These are phyloP conservation scores for Colletotrichum falcatum DNA, from an alignment of 2,329 filamentous ascomycete genomes.

Conservation along the genomic window DNA sequence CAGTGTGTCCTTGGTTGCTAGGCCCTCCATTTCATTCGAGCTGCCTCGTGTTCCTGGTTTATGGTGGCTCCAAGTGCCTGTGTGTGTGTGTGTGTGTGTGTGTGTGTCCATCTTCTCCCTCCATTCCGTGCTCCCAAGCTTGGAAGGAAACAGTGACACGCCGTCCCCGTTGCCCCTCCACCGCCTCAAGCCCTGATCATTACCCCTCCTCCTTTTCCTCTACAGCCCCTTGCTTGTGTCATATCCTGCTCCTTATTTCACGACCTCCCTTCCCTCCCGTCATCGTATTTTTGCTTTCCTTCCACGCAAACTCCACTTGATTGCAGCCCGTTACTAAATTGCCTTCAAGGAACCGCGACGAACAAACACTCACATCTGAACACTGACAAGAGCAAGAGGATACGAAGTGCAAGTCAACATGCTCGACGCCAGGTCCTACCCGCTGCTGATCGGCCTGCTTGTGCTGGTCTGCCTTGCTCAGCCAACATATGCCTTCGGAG, in stretches of 20 bases:
- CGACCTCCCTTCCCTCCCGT: conserved; percentile 18
- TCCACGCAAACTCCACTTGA: conserved; percentile 24
- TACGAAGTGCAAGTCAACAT: conserved; percentile 49
- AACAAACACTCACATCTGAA: conserved; percentile 16
- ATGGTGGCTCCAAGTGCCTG: conserved; percentile 35
- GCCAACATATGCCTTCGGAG: conserved; percentile 83
- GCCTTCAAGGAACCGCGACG: conserved; percentile 20
- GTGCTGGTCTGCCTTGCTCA: conserved; percentile 75
- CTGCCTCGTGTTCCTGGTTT: conserved; percentile 28
- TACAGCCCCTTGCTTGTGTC: conserved; percentile 38
- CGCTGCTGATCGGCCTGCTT: conserved; percentile 66
- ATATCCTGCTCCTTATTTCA: conserved; percentile 35
- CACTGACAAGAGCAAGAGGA: conserved; percentile 13
- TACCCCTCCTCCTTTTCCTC: conserved; percentile 41
- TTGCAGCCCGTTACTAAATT: conserved; percentile 20
- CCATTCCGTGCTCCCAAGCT: conserved; percentile 26
- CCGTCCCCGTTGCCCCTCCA: conserved; percentile 38
- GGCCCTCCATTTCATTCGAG: conserved; percentile 24
- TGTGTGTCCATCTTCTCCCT: not conserved
- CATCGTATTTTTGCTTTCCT: conserved; percentile 3
- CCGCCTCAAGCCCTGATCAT: conserved; percentile 21
- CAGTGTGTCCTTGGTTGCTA: conserved; percentile 19
- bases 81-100: not conserved
- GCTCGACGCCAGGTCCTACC: conserved; percentile 61
- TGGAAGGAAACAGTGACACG: conserved; percentile 37